phyloP scores from a whole-genome alignment of 306 rosid species.

The Geum urbanum region DNA sequence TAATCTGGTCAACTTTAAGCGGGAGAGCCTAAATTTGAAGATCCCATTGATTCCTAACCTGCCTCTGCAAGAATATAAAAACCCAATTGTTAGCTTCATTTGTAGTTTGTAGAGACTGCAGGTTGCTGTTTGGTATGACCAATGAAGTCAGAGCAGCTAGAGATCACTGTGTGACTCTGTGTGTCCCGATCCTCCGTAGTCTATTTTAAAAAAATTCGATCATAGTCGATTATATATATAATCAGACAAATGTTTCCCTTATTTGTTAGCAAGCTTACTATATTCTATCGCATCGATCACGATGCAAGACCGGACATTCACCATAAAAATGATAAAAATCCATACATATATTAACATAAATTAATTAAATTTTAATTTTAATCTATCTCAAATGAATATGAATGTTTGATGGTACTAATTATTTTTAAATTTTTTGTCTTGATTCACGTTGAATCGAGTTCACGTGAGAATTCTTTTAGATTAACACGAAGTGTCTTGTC shows the following conservation, averaged over 20 bases:
- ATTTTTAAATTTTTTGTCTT: too few species aligned
- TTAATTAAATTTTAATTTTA: too few species aligned
- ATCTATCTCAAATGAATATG: too few species aligned
- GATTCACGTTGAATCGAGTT: too few species aligned
- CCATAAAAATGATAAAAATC: neutral
- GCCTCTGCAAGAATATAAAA: neutral
- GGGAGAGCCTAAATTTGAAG: neutral
- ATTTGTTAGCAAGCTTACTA: neutral
- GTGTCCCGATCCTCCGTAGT: neutral
- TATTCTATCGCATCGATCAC: slow-evolving; percentile 3
- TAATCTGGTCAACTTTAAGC: neutral
- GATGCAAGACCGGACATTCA: neutral
- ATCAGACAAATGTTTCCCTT: neutral
- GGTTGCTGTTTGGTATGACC: neutral
- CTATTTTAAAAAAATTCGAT: neutral
- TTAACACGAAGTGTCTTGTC: too few species aligned
- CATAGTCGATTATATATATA: neutral
- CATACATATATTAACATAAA: too few species aligned
- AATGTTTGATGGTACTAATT: too few species aligned
- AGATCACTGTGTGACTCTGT: neutral
- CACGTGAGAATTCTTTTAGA: too few species aligned
- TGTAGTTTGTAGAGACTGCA: neutral
- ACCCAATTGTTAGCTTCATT: neutral
- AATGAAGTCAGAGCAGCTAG: neutral
- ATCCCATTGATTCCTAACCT: neutral